Evolutionary conservation across 805 yeast species (phyloP), one percentile per base, ranked within the genome.

Genomic region (Teunomyces lycoperdinae): DNA sequence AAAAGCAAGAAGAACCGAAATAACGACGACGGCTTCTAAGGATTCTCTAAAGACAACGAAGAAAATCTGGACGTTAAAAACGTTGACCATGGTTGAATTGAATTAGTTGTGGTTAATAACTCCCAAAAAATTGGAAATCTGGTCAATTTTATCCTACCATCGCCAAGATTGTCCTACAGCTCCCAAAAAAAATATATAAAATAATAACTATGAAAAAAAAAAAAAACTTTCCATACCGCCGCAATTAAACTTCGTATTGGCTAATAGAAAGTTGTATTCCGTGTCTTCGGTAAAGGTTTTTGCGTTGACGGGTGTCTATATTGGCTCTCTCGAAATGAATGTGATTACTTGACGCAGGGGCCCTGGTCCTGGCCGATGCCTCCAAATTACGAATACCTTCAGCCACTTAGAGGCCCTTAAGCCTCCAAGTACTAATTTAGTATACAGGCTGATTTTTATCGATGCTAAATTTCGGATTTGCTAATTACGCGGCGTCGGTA

Each of bases 1-100:
- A 73, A 92, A 92, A 31, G 98, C 95, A 49, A 92, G 76, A 54
- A 92, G 75, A 42, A 92, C 97, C 7, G 98, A 89, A 53, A 94
- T 86, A 54, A 92, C 87, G 56, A 92, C 80, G 46, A 90, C 84
- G 14, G 98, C 99, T 72, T 92, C 99, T 54, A 92, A 74, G 45
- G 95, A 76, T 74, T 92, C 99, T 77, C 99, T 86, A 67, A 92
- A 85, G 50, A 90, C 94, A 56, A 91, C 85, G 71, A 90, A 89
- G 76, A 89, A 90, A 52, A 90, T 84, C 57, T 81, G 84, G 39
- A 81, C 84, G 62, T 84, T 81, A 66, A 86, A 85, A 34, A 85
- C 86, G 70, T 76, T 62, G 27, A 66, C 79, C 81, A 76, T 76
- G 27, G 16, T 24, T 40, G 10, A 11, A 16, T 6, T 34, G 39